phyloP scores from a whole-genome alignment of 2,329 filamentous ascomycete species.

The Tolypocladium inflatum region DNA sequence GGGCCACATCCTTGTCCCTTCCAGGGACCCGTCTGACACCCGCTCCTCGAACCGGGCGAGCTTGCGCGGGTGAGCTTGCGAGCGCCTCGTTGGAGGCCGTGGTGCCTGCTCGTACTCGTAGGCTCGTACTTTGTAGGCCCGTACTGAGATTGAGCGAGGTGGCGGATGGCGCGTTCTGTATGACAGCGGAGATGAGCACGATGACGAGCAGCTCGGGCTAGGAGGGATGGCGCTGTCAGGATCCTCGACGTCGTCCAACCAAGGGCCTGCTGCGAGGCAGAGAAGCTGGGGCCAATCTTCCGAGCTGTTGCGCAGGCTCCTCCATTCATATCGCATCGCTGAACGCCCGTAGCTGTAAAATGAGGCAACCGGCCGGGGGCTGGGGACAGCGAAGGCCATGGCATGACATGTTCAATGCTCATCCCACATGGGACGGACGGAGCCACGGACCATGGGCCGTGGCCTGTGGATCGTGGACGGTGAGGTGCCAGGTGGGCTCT shows the following conservation, averaged over 20 bases:
- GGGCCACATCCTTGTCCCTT: not conserved
- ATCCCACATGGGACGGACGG: not conserved
- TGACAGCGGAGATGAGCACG: conserved; percentile 3
- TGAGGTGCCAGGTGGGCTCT: not conserved
- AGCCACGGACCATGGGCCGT: not conserved
- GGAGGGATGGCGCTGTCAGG: not conserved
- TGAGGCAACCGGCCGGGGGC: conserved; percentile 1
- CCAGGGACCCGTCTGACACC: not conserved
- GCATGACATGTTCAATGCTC: conserved; percentile 1
- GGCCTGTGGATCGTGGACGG: not conserved
- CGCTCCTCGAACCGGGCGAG: not conserved
- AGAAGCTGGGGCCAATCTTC: conserved; percentile 1
- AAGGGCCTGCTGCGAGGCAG: not conserved
- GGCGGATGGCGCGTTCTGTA: conserved; percentile 1
- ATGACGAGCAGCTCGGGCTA: conserved; percentile 2
- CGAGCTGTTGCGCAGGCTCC: not conserved
- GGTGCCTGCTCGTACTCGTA: not conserved
- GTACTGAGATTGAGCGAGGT: not conserved
- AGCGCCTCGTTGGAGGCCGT: not conserved
- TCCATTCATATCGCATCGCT: not conserved
- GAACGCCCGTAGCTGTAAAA: not conserved
- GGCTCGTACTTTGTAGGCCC: not conserved
- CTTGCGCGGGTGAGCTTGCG: not conserved
- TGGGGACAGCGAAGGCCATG: not conserved
- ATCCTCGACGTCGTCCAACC: not conserved